Evolutionary conservation across 495 filamentous ascomycete species (phyloP).

Genomic region (Xylaria bambusicola): DNA sequence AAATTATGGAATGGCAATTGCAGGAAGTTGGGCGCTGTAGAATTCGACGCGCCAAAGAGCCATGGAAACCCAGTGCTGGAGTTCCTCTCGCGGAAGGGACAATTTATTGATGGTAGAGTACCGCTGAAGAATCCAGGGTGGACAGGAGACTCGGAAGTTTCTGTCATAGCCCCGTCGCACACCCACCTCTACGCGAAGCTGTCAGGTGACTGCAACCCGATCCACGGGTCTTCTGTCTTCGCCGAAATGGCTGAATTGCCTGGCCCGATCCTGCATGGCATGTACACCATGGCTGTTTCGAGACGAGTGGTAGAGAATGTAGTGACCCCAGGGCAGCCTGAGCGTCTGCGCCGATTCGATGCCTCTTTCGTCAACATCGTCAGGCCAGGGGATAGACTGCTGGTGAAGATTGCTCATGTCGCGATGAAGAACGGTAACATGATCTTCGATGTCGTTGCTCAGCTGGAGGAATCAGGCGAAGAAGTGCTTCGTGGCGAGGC

Average conservation of each 20-base stretch:
- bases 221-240: slow-evolving; percentile 88
- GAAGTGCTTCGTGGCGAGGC: slow-evolving; percentile 81
- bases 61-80: slow-evolving; percentile 85
- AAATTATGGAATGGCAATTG: slow-evolving; percentile 84
- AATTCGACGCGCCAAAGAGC: slow-evolving; percentile 72
- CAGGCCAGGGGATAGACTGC: slow-evolving; percentile 76
- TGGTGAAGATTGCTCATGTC: slow-evolving; percentile 76
- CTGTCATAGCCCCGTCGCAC: slow-evolving; percentile 73
- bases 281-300: slow-evolving; percentile 86
- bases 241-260: slow-evolving; percentile 80
- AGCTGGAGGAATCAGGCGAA: slow-evolving; percentile 76
- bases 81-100: slow-evolving; percentile 77
- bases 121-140: slow-evolving; percentile 83
- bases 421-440: slow-evolving; percentile 87
- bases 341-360: slow-evolving; percentile 81
- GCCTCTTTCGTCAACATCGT: slow-evolving; percentile 84
- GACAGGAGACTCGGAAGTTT: slow-evolving; percentile 75
- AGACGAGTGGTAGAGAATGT: slow-evolving; percentile 82
- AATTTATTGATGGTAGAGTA: slow-evolving; percentile 81
- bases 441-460: slow-evolving; percentile 83
- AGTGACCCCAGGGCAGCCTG: slow-evolving; percentile 86
- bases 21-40: slow-evolving; percentile 80
- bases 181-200: slow-evolving; percentile 86
- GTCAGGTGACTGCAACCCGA: slow-evolving; percentile 86
- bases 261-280: slow-evolving; percentile 84